Percentiles rank a stretch among this genome's conserved stretches.
Conservation (phyloP, 2,329 filamentous ascomycete species). For the Sclerotinia borealis region DNA sequence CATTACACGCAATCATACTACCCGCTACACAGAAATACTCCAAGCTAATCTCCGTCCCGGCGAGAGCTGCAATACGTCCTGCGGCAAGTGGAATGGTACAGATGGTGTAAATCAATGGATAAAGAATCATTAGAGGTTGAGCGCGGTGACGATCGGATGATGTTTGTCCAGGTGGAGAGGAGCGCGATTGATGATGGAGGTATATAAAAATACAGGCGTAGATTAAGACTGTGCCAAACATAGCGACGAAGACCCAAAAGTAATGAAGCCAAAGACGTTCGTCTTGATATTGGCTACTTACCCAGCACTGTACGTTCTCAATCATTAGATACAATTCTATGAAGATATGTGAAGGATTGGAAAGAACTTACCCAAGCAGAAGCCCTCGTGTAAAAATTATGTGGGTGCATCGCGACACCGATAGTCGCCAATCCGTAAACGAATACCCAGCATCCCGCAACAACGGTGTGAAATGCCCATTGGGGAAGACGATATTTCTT, state of each 20-base stretch:
- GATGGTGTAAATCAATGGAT: conserved; percentile 63
- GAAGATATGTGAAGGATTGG: neutral
- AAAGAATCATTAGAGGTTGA: conserved; percentile 53
- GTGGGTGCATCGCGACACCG: conserved; percentile 34
- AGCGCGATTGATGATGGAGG: conserved; percentile 14
- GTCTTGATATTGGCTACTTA: conserved; percentile 46
- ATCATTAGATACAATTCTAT: neutral
- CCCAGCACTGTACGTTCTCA: conserved; percentile 50
- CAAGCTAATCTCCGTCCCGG: conserved; percentile 44
- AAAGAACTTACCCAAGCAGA: conserved; percentile 50
- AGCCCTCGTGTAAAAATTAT: conserved; percentile 55
- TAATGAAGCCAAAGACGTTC: conserved; percentile 58
- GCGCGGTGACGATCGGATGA: conserved; percentile 17
- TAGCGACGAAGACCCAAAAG: conserved; percentile 53
- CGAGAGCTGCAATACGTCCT: conserved; percentile 58
- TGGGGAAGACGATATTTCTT: conserved; percentile 47
- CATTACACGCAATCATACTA: conserved; percentile 51
- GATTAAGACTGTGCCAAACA: conserved; percentile 44
- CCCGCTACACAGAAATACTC: conserved; percentile 54
- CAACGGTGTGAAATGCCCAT: conserved; percentile 42
- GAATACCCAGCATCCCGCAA: conserved; percentile 51
- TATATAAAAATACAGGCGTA: conserved; percentile 36
- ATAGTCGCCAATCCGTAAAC: conserved; percentile 51
- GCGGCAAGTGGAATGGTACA: conserved; percentile 61
- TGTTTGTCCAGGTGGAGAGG: neutral